Percentiles rank a stretch among this genome's conserved stretches.
Conservation (phyloP, 306 rosid species). For the Rosa multiflora region DNA sequence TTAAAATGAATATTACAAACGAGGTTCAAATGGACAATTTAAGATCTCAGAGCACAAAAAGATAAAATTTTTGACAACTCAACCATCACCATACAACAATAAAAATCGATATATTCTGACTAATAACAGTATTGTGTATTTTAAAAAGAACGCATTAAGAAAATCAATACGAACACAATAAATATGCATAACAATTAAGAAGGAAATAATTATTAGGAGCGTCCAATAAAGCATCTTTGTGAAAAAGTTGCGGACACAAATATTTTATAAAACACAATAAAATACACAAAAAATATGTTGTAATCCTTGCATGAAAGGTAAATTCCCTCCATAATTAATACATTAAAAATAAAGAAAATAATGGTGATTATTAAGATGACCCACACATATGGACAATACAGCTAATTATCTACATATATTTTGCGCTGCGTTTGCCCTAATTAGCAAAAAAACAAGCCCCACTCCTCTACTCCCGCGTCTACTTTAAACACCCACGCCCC, state of each 20-base stretch:
- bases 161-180: neutral
- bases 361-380: constrained; percentile 11
- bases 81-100: neutral
- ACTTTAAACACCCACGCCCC: constrained; percentile 1
- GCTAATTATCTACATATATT: neutral
- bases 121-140: neutral
- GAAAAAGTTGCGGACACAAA: neutral
- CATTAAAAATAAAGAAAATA: neutral
- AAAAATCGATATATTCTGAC: neutral
- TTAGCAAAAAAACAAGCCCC: neutral
- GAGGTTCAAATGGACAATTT: too few relatives aligned
- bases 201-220: neutral
- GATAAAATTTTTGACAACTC: too few relatives aligned
- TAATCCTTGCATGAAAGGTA: neutral
- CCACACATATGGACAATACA: constrained; percentile 10
- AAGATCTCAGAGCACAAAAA: too few relatives aligned
- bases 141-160: neutral
- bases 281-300: neutral
- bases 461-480: constrained; percentile 7
- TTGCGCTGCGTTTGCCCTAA: neutral
- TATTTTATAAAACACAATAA: neutral
- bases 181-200: neutral
- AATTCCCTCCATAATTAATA: neutral
- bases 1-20: too few relatives aligned
- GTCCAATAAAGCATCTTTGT: neutral